phyloP scores from a whole-genome alignment of 257 asterid species.

The Buddleja alternifolia region DNA sequence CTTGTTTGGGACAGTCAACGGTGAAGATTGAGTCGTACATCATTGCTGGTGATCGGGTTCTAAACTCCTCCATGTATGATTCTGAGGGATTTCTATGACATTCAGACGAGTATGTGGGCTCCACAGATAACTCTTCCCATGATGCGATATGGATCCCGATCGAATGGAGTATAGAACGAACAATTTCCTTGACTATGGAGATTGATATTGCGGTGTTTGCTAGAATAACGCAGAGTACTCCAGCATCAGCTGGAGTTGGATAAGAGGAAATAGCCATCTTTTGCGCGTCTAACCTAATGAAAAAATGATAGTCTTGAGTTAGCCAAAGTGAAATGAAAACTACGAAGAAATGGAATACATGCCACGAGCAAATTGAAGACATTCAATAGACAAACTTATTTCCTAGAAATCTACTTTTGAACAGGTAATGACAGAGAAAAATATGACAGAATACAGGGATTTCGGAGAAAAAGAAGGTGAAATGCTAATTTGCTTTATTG shows the following conservation, averaged over 20 bases:
- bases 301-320: conserved; percentile 15
- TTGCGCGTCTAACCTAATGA: conserved; percentile 32
- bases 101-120: conserved; percentile 49
- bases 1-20: conserved; percentile 40
- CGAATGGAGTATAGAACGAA: conserved; percentile 67
- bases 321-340: conserved; percentile 24
- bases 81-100: conserved; percentile 58
- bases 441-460: too few species aligned
- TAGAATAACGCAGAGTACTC: conserved; percentile 78
- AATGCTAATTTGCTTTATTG: too few species aligned
- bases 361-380: not conserved
- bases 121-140: conserved; percentile 64
- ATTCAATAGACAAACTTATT: not conserved
- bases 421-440: not conserved
- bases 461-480: too few species aligned
- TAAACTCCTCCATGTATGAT: conserved; percentile 77
- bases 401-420: not conserved
- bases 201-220: conserved; percentile 87
- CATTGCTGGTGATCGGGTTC: conserved; percentile 60
- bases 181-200: conserved; percentile 70
- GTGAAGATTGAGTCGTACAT: conserved; percentile 55
- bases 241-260: conserved; percentile 83
- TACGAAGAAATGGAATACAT: not conserved
- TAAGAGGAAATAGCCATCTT: conserved; percentile 91
- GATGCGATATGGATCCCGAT: conserved; percentile 74